Base-by-base conservation (phyloP, 441 rosid genomes). In the Oxalis stricta region DNA sequence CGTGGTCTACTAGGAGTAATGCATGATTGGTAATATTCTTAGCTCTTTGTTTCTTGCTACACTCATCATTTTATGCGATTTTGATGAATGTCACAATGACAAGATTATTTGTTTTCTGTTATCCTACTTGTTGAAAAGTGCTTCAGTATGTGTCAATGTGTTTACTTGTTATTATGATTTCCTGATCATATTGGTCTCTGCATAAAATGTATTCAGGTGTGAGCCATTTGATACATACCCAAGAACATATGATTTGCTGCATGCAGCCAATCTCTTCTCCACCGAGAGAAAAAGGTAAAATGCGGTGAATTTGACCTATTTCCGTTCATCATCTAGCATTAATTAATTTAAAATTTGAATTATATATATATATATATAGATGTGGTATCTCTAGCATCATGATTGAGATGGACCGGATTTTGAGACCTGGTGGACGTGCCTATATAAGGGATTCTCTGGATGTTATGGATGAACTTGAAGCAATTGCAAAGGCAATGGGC, bases 391-490 rank as follows among this genome's bases (percentile, higher is more conserved):
- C 94, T 26, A 70, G 78, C 1, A 77, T 87, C 31, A 82, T 92
- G 99, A 82, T 92, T n/a, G 97, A 92, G 72, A 92, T 92, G 99
- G 99, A 92, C 56, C 73, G 99, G 53, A 84, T 92, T 1, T 59
- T 92, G 44, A 76, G 99, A 67, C 99, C 99, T 22, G 99, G 96
- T 33, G 96, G 99, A 37, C 76, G 54, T 53, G 97, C 49, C 35
- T 87, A 87, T 54, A 86, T 92, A 10, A 82, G 94, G 16, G 99
- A 91, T 38, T 64, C 88, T 0, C 53, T 86, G 7, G 68, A 72
- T n/a, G 83, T 81, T 49, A 76, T 84, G 77, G 82, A 70, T 19
- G 95, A 86, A 57, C 88, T 91, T 77, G 71, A 64, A 51, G 92
- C 63, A 56, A 76, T 72, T 5, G 86, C 72, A 1, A 86, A 66